Percentiles rank a stretch among this genome's conserved stretches.
Conservation (phyloP, 176 grass and related monocot genomes). For the Musa acuminata region DNA sequence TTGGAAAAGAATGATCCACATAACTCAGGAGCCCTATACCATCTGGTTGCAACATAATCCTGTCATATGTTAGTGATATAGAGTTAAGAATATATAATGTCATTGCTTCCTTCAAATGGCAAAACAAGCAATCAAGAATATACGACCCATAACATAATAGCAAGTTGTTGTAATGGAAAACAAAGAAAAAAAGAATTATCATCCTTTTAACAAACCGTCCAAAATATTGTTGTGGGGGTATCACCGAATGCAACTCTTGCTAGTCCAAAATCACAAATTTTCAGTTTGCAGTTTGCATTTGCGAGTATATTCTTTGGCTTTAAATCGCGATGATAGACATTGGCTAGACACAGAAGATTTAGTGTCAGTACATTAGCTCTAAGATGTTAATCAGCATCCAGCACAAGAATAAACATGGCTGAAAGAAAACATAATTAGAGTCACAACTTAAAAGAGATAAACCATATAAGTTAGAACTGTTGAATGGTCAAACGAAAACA, state of each 20-base stretch:
- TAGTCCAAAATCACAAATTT: constrained; percentile 97
- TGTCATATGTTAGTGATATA: constrained; percentile 25
- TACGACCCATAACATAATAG: neutral
- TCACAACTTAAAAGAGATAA: neutral
- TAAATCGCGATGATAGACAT: constrained; percentile 95
- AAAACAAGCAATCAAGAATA: neutral
- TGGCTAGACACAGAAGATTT: constrained; percentile 40
- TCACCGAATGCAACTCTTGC: constrained; percentile 95
- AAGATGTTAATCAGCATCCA: neutral
- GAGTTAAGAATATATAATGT: neutral
- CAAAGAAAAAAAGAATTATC: neutral
- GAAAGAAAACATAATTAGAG: neutral
- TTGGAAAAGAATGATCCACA: constrained; percentile 97
- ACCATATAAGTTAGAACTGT: neutral
- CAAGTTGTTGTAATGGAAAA: neutral
- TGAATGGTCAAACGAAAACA: neutral
- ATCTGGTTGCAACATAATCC: constrained; percentile 99
- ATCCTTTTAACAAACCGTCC: constrained; percentile 60
- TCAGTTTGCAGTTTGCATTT: constrained; percentile 97
- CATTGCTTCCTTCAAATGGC: neutral
- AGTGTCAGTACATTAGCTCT: neutral
- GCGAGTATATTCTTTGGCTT: constrained; percentile 99
- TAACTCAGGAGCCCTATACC: constrained; percentile 93
- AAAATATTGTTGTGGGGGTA: constrained; percentile 78
- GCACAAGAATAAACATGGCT: neutral